Evolutionary conservation across 257 asterid genomes (phyloP).

Genomic region (Rauvolfia tetraphylla): DNA sequence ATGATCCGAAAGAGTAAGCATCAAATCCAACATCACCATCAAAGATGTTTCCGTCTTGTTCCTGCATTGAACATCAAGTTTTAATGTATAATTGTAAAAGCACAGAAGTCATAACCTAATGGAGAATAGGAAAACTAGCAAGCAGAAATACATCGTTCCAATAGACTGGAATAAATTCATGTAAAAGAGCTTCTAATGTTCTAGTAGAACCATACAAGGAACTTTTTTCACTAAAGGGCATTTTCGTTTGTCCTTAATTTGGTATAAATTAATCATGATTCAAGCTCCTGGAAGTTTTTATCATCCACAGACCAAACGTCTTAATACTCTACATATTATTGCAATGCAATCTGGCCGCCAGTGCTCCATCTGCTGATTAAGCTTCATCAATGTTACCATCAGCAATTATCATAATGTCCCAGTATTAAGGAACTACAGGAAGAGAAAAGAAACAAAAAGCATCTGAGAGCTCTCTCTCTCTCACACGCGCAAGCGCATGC

Average conservation of each 20-base stretch:
- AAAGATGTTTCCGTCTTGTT: slow-evolving; percentile 46
- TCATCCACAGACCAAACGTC: no score
- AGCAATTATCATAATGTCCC: not conserved
- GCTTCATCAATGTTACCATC: not conserved
- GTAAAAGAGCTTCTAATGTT: no score
- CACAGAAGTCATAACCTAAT: not conserved
- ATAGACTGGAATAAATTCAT: not conserved
- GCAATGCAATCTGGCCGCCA: not conserved
- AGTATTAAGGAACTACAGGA: no score
- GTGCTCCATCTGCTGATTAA: not conserved
- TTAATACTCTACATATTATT: no score
- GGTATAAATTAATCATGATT: no score
- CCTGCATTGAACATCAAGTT: slow-evolving; percentile 43
- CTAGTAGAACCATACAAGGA: not conserved
- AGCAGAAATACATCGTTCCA: not conserved
- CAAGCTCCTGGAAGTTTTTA: no score
- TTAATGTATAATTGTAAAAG: not conserved
- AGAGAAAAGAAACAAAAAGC: not conserved
- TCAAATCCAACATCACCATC: slow-evolving; percentile 51
- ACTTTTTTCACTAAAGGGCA: not conserved
- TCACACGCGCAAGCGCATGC: no score
- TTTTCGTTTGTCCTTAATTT: not conserved
- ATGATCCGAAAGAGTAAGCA: slow-evolving; percentile 50
- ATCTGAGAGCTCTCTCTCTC: no score
- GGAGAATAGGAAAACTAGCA: not conserved